These are phyloP conservation scores for Sordariomycetes sp. DNA, from an alignment of 2,329 filamentous ascomycete species.

Conservation along the genomic window DNA sequence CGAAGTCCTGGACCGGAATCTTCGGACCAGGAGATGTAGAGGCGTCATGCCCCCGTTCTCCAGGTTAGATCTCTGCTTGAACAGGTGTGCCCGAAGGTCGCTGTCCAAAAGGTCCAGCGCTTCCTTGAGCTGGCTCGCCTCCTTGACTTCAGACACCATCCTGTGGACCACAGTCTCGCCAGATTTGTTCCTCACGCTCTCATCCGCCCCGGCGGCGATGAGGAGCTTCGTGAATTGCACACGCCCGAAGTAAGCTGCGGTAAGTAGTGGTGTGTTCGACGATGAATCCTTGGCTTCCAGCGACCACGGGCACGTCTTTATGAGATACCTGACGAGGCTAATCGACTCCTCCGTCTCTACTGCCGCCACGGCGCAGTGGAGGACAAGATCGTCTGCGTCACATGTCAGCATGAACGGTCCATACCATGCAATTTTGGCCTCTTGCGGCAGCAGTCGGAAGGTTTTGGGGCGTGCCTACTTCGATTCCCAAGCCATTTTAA, in stretches of 20 bases:
- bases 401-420: conserved; percentile 11
- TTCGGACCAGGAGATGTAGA: conserved; percentile 46
- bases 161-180: conserved; percentile 62
- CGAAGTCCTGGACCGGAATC: conserved; percentile 1
- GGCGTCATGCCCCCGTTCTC: conserved; percentile 48
- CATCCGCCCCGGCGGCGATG: conserved; percentile 58
- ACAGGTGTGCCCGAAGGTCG: conserved; percentile 43
- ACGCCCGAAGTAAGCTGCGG: conserved; percentile 50
- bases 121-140: conserved; percentile 22
- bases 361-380: conserved; percentile 55
- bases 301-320: conserved; percentile 48
- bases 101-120: conserved; percentile 49
- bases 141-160: conserved; percentile 24
- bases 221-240: conserved; percentile 48
- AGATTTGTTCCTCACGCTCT: conserved; percentile 47
- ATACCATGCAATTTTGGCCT: neutral
- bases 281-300: conserved; percentile 50
- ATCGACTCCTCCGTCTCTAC: conserved; percentile 26
- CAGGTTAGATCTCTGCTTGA: conserved; percentile 45
- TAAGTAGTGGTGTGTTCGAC: conserved; percentile 56
- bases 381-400: conserved; percentile 43
- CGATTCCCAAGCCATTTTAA: conserved; percentile 50
- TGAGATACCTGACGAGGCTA: conserved; percentile 53
- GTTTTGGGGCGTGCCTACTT: conserved; percentile 29
- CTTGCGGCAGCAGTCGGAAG: neutral